Evolutionary conservation across 768 basidiomycete genomes (phyloP).

Genomic region (Tricholoma furcatifolium): DNA sequence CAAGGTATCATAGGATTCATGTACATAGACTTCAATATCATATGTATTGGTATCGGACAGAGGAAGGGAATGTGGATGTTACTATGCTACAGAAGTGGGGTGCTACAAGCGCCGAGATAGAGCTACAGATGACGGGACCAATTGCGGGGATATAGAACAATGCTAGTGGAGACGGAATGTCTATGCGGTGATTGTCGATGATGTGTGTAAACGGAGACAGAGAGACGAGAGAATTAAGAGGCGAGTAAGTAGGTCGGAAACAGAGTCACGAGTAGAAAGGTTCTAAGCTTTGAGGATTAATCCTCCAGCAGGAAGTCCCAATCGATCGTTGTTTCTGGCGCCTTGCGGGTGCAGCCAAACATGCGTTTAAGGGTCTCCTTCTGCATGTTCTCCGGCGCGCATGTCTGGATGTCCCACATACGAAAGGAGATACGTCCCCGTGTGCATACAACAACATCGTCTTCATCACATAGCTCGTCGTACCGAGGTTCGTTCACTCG

Average conservation of each 20-base stretch:
- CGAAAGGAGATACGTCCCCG: conserved; percentile 61
- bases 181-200: background rate
- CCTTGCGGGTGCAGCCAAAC: conserved; percentile 57
- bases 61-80: background rate
- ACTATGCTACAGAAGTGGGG: conserved; percentile 20
- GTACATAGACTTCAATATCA: background rate
- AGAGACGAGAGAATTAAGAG: background rate
- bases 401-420: conserved; percentile 77
- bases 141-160: conserved; percentile 2
- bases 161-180: conserved; percentile 9
- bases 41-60: background rate
- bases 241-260: conserved; percentile 1
- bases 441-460: conserved; percentile 66
- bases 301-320: conserved; percentile 83
- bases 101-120: conserved; percentile 18
- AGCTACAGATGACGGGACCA: conserved; percentile 22
- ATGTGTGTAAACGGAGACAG: background rate
- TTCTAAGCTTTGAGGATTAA: conserved; percentile 26
- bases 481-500: conserved; percentile 41
- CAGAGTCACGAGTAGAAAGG: conserved; percentile 5
- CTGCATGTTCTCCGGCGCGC: conserved; percentile 59
- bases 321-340: conserved; percentile 57
- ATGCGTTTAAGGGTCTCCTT: conserved; percentile 65
- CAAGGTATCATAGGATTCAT: background rate
- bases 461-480: conserved; percentile 39